Evolutionary conservation across 306 rosid species (phyloP), one percentile per base, ranked within the genome.

Genomic region (Cicer chorassanicum): DNA sequence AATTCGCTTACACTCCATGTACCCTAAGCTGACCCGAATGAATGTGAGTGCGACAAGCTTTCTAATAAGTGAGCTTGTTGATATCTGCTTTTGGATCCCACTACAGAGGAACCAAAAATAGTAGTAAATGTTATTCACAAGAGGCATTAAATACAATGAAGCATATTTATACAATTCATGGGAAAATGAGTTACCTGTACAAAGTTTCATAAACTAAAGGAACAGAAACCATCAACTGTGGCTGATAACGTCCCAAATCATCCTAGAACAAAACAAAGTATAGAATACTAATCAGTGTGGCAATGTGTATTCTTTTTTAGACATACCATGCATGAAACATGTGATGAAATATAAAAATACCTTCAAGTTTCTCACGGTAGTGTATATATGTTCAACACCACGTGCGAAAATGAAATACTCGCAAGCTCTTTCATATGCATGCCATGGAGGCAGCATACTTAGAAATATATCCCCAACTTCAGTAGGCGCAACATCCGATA

Each of bases 401-500:
- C 21, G 10, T 3, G 97, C 83, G 80, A 94, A 90, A 57, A 80
- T 85, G 79, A 94, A 94, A 90, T 94, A 94, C 86, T 90, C 98
- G 60, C 75, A 56, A 76, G 97, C 96, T 68, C 98, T 88, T 83
- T 94, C 98, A 60, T 94, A 94, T 8, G 97, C 97, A 78, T 94
- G 98, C 98, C 98, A 94, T 49, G 98, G 85, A 70, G 98, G 97
- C 82, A 94, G 86, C 92, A 94, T 90, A 81, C 92, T 91, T 84
- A 94, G 82, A 84, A 91, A 87, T 86, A 89, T 90, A 87, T 94
- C 96, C 74, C 97, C 97, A 65, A 53, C 73, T 84, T 82, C 80
- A 78, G 91, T 88, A 70, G 97, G 97, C 46, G 91, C 96, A 77
- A 86, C 5, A 64, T 90, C 93, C 83, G 90, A 78, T 49, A 94